Base-by-base conservation (phyloP, 176 grass and related monocot species). In the Carex scoparia region DNA sequence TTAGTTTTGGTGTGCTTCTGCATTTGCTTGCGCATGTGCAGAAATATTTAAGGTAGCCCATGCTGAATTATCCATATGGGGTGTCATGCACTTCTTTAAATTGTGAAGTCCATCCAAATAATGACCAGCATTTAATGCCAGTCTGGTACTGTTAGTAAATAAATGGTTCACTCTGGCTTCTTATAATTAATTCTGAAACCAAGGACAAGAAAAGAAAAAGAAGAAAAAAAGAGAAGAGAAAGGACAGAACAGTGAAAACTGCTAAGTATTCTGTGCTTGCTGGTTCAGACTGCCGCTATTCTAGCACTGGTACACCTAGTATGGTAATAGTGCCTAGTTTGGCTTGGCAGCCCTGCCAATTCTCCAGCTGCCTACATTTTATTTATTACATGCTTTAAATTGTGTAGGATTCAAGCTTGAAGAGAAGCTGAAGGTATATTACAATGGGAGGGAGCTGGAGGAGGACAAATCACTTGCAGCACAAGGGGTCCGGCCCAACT, bases 371-470 rank as follows among this genome's bases (percentile, higher is more conserved):
- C 61, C 4, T 79, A 30, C 61, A 31, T 74, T 55, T 40, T 85
- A 65, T 51, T 51, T 85, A 82, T 28, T 35, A 33, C 31, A 65
- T 75, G 35, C 19, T 75, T 58, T 74, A 16, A 66, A 49, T 80
- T 55, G 84, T 93, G 76, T 89, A 98, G 93, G 92, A 80, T 90
- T 95, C 59, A 95, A 87, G 73, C 82, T 80, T 51, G 91, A 91
- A 61, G 96, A 98, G 82, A 93, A 93, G 53, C 61, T 95, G 8
- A 93, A 92, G 81, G 65, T 98, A 33, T 94, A 93, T 78, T 89
- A 84, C 91, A 94, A 84, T 54, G 93, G 96, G 64, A 95, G 91
- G 80, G 96, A 94, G 81, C 93, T 98, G 90, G 76, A 88, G 70
- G 92, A 95, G 79, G 85, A 85, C 75, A 88, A 84, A 32, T 93